These are phyloP conservation scores for Erysiphe neolycopersici DNA, from an alignment of 2,329 filamentous ascomycete genomes.

Conservation along the genomic window DNA sequence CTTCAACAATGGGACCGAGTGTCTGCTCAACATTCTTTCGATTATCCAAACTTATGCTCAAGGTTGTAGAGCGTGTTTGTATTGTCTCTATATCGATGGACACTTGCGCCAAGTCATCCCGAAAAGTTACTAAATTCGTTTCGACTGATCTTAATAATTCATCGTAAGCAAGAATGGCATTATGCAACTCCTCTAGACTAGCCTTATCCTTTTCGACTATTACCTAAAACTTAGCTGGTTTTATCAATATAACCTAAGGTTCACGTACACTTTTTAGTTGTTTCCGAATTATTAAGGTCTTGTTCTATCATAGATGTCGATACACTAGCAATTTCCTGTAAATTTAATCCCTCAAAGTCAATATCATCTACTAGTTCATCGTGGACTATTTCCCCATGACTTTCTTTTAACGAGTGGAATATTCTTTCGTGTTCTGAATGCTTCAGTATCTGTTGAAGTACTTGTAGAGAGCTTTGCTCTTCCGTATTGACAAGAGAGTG, in stretches of 20 bases:
- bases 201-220: slow-evolving; percentile 53
- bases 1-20: slow-evolving; percentile 69
- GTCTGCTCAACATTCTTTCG: slow-evolving; percentile 71
- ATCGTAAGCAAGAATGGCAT: slow-evolving; percentile 72
- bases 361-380: slow-evolving; percentile 33
- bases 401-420: slow-evolving; percentile 1
- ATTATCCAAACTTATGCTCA: slow-evolving; percentile 72
- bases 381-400: slow-evolving; percentile 10
- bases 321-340: slow-evolving; percentile 26
- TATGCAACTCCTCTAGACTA: slow-evolving; percentile 74
- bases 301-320: background rate
- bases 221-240: slow-evolving; percentile 2
- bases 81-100: slow-evolving; percentile 88
- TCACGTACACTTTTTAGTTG: slow-evolving; percentile 44
- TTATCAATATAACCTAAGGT: slow-evolving; percentile 2
- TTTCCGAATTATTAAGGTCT: slow-evolving; percentile 25
- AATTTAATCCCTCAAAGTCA: slow-evolving; percentile 52
- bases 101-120: slow-evolving; percentile 72
- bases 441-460: slow-evolving; percentile 24
- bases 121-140: slow-evolving; percentile 73
- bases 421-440: slow-evolving; percentile 7
- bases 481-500: slow-evolving; percentile 25
- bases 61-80: slow-evolving; percentile 56
- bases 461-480: slow-evolving; percentile 41
- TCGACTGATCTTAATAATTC: slow-evolving; percentile 84